Percentiles rank a stretch among this genome's conserved stretches.
These are phyloP conservation scores for Fagopyrum esculentum DNA, from an alignment of 148 eudicot genomes.

Conservation along the genomic window DNA sequence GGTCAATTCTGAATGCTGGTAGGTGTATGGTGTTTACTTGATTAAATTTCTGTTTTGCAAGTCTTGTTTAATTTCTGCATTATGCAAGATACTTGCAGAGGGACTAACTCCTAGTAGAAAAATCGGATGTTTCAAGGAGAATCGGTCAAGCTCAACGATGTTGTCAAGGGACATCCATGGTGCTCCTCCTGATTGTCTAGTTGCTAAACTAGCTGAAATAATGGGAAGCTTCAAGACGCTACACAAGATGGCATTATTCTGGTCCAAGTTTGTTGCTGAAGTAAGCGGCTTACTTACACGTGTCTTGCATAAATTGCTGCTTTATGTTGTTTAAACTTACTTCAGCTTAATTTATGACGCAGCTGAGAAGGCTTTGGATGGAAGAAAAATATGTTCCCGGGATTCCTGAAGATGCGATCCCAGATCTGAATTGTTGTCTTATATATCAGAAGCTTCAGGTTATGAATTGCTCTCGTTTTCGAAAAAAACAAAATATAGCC, in stretches of 20 bases:
- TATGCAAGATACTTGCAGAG: slow-evolving; percentile 46
- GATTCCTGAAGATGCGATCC: slow-evolving; percentile 62
- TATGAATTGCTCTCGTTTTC: slow-evolving; percentile 81
- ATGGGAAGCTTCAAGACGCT: slow-evolving; percentile 76
- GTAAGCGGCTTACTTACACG: slow-evolving; percentile 38
- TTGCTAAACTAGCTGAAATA: slow-evolving; percentile 77
- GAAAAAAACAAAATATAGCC: slow-evolving; percentile 56
- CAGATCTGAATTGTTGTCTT: slow-evolving; percentile 79
- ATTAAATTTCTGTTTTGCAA: background rate
- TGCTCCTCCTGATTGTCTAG: slow-evolving; percentile 71
- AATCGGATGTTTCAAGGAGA: slow-evolving; percentile 38
- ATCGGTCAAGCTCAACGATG: slow-evolving; percentile 27
- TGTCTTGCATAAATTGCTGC: background rate
- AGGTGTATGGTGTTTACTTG: slow-evolving; percentile 18
- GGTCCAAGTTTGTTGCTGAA: slow-evolving; percentile 72
- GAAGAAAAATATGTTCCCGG: slow-evolving; percentile 87
- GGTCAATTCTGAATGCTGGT: slow-evolving; percentile 69
- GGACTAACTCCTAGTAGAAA: slow-evolving; percentile 60
- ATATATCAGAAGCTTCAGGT: slow-evolving; percentile 88
- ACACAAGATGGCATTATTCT: slow-evolving; percentile 69
- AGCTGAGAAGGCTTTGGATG: slow-evolving; percentile 87
- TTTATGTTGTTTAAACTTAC: background rate
- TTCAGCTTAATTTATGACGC: slow-evolving; percentile 20
- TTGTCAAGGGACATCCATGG: slow-evolving; percentile 78
- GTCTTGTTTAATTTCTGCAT: background rate